phyloP scores from a whole-genome alignment of 768 basidiomycete genomes.

The Amanita pseudoporphyria region DNA sequence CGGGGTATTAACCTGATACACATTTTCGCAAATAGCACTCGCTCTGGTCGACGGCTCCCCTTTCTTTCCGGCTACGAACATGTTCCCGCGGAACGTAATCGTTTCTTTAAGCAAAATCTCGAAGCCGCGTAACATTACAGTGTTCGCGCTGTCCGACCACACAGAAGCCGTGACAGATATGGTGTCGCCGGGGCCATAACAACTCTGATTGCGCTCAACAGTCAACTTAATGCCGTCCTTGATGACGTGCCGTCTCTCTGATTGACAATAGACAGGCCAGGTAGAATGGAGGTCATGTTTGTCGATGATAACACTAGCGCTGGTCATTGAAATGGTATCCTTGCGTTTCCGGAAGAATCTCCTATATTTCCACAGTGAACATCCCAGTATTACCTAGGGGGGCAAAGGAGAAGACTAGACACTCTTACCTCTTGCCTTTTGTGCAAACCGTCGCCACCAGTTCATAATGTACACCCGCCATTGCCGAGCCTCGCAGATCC shows the following conservation, averaged over 20 bases:
- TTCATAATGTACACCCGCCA: slow-evolving; percentile 85
- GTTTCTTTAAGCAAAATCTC: slow-evolving; percentile 75
- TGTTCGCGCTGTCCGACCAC: slow-evolving; percentile 58
- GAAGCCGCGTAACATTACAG: slow-evolving; percentile 72
- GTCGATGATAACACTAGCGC: slow-evolving; percentile 71
- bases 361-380: slow-evolving; percentile 28
- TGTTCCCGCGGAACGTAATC: slow-evolving; percentile 61
- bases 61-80: slow-evolving; percentile 45
- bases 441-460: slow-evolving; percentile 80
- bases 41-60: slow-evolving; percentile 47
- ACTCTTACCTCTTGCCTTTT: slow-evolving; percentile 79
- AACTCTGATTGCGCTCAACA: slow-evolving; percentile 67
- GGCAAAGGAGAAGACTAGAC: background rate
- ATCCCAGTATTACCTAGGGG: slow-evolving; percentile 3
- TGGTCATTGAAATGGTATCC: slow-evolving; percentile 54
- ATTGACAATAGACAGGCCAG: slow-evolving; percentile 85
- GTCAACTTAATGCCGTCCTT: slow-evolving; percentile 68
- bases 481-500: slow-evolving; percentile 54
- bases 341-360: slow-evolving; percentile 79
- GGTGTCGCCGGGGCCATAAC: slow-evolving; percentile 82
- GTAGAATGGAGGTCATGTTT: slow-evolving; percentile 92
- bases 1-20: slow-evolving; percentile 61
- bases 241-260: slow-evolving; percentile 51
- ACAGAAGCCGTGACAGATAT: slow-evolving; percentile 64
- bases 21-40: slow-evolving; percentile 55